Conservation (phyloP, 768 basidiomycete species). For the Agrocybe praecox region DNA sequence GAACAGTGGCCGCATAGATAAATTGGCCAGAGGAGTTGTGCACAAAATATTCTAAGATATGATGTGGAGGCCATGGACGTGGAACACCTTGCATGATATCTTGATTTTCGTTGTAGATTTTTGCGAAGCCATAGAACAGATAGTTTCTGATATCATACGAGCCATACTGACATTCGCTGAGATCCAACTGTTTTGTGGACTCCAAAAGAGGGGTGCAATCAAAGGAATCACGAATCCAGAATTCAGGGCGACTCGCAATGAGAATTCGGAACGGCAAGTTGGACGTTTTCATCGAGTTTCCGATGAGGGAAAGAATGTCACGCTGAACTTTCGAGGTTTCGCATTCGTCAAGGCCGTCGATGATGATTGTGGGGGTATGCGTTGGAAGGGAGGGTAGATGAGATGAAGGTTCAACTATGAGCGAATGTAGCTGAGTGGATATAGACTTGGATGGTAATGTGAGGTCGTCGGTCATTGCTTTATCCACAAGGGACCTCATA, state of each 20-base stretch:
- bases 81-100: background rate
- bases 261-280: background rate
- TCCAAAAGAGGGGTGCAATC: background rate
- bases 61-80: background rate
- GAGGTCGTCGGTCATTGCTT: background rate
- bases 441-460: too few species aligned
- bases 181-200: background rate
- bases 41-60: background rate
- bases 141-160: background rate
- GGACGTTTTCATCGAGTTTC: background rate
- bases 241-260: slow-evolving; percentile 1
- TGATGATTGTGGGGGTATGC: too few species aligned
- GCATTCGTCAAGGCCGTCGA: too few species aligned
- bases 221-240: background rate
- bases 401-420: too few species aligned
- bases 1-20: background rate
- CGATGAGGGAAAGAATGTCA: background rate
- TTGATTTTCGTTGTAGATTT: background rate
- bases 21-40: background rate
- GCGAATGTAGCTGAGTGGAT: too few species aligned
- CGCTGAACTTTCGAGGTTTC: background rate
- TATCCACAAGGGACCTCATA: background rate
- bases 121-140: background rate
- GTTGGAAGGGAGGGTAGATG: too few species aligned
- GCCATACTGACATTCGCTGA: background rate